Evolutionary conservation across 306 rosid species (phyloP).

Genomic region (Lathyrus aphaca): DNA sequence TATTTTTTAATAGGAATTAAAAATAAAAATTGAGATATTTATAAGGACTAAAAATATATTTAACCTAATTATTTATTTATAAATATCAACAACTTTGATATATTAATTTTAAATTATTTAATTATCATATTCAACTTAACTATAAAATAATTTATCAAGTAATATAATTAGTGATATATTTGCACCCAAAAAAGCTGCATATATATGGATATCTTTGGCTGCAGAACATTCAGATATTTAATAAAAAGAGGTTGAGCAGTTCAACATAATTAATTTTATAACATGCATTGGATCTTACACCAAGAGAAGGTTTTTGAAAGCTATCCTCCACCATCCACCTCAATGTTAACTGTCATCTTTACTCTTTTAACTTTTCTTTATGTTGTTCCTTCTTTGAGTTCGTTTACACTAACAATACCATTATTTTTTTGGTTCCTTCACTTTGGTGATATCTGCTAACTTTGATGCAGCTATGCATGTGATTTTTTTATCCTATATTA

Average conservation of each 20-base stretch:
- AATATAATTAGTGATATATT: no score
- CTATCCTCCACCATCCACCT: not conserved
- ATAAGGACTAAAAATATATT: no score
- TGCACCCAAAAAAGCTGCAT: not conserved
- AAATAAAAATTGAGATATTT: no score
- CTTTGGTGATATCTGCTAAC: conserved; percentile 21
- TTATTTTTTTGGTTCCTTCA: not conserved
- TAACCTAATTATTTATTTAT: no score
- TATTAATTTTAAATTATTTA: no score
- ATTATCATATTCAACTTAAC: no score
- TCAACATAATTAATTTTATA: not conserved
- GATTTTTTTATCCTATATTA: not conserved
- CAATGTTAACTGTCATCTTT: conserved; percentile 5
- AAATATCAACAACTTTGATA: no score
- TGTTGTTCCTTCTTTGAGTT: not conserved
- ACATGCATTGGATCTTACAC: conserved; percentile 26
- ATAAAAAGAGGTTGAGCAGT: not conserved
- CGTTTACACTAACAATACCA: not conserved
- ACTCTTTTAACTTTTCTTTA: not conserved
- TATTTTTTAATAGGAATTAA: no score
- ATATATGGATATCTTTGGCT: not conserved
- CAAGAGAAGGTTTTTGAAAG: conserved; percentile 27
- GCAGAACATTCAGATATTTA: conserved; percentile 2
- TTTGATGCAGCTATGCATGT: conserved; percentile 23
- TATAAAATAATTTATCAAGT: no score